Evolutionary conservation across 495 filamentous ascomycete genomes (phyloP), one percentile per base, ranked within the genome.

Genomic region (Penicillium silybi): DNA sequence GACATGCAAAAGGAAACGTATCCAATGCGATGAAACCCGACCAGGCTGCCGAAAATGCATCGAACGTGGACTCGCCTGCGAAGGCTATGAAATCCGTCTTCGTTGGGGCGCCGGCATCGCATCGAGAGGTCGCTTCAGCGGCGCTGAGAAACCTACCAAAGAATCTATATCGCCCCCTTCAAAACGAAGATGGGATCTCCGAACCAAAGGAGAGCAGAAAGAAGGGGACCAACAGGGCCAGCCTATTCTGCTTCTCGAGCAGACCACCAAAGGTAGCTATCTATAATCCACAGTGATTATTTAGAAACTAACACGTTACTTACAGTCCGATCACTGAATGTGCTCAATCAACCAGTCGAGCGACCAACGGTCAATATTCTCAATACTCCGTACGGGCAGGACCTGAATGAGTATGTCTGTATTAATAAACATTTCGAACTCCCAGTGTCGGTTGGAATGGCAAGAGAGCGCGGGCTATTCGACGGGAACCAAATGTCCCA

Each of bases 31-130:
- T n/a, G 59, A 63, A 43, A 23, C 42, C 1, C 60, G 57, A 15
- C 64, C 64, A 0, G 50, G 46, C 13, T 67, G 64, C 41, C 37
- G 48, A 41, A 63, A 39, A 34, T 67, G 64, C 43, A 50, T 32
- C 16, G 32, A 44, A 4, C 41, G 57, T 15, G 64, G 64, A 5
- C 18, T 63, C 10, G 25, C 35, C 9, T 67, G 64, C 23, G 64
- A 63, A 47, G 64, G 64, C 8, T 67, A 67, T 38, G 62, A 65
- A 17, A 56, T 67, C 11, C 48, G 64, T 34, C 53, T 67, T 35
- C 62, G 64, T 5, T 67, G 64, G 64, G 64, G 64, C 13, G 54
- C 62, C 26, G 64, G 64, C 1, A 65, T 67, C 22, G 64, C 64
- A 13, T 67, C 64, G 3, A 29, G 64, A 16, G 64, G 64, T 13